phyloP scores from a whole-genome alignment of 164 flowering plant species.

The Platanus orientalis region DNA sequence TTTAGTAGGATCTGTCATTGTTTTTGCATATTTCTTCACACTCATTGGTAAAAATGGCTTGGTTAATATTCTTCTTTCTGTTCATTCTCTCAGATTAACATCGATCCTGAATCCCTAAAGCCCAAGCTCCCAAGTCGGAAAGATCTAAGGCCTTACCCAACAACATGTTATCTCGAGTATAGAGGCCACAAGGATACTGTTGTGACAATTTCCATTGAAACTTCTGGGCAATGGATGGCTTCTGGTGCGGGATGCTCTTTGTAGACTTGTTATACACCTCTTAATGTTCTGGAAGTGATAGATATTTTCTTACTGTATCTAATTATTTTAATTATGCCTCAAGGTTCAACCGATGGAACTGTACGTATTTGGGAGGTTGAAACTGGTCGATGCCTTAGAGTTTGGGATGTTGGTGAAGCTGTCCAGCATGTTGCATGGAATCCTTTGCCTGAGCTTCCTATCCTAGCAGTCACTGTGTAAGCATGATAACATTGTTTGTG shows the following conservation, averaged over 20 bases:
- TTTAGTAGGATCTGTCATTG: neutral
- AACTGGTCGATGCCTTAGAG: constrained; percentile 73
- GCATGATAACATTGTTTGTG: constrained; percentile 13
- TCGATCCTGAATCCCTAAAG: constrained; percentile 92
- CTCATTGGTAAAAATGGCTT: neutral
- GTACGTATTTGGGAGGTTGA: constrained; percentile 96
- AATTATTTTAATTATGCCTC: constrained; percentile 1
- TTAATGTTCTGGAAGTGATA: neutral
- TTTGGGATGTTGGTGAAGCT: constrained; percentile 68
- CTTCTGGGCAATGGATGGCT: constrained; percentile 86
- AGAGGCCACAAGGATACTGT: constrained; percentile 84
- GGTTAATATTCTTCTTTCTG: neutral
- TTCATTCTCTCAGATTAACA: constrained; percentile 57
- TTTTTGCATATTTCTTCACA: neutral
- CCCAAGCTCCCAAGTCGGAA: constrained; percentile 86
- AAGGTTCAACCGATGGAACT: constrained; percentile 89
- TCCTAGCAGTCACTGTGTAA: constrained; percentile 76
- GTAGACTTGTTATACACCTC: too few relatives aligned
- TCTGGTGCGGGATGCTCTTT: constrained; percentile 45
- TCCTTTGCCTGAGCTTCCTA: constrained; percentile 64
- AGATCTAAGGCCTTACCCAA: constrained; percentile 90
- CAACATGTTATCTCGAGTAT: constrained; percentile 77
- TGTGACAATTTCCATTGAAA: constrained; percentile 59
- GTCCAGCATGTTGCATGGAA: constrained; percentile 86
- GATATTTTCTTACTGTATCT: neutral